Base-by-base conservation (phyloP, 345 rosid species). In the Salix koriyanagi region DNA sequence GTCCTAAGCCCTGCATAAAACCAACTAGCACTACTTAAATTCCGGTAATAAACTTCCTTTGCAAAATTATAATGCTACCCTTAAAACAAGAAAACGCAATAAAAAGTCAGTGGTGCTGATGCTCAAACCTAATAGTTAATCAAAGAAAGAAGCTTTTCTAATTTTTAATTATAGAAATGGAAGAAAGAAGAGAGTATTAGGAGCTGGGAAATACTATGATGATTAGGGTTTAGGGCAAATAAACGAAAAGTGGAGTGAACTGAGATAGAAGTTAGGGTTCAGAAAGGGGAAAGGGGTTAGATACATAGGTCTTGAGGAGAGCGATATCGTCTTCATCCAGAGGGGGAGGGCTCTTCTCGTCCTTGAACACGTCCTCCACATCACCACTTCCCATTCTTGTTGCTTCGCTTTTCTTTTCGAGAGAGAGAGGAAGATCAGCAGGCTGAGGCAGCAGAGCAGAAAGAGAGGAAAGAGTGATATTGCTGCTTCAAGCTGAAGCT, bases 311-410 rank as follows among this genome's bases (percentile, higher is more conserved):
- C 77, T 94, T 94, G 81, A 94, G 98, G 37, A 94, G 96, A 42
- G 97, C 97, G 73, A 94, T 92, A 42, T 94, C 98, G 77, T 94
- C 98, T 81, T 94, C 98, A 12, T 91, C 97, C 16, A 91, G 94
- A 18, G 97, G 98, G 3, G 87, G 89, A 52, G 94, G 96, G 78
- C 89, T 92, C 88, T 90, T 94, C 92, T 92, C 97, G 78, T 94
- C 95, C 85, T 89, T 87, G 75, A 89, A 76, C 77, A 85, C 87
- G 0, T 89, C 91, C 44, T 88, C 96, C 56, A 50, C 56, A 6
- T 52, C 4, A 83, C 89, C 36, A 86, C 81, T 65, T 85, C 83
- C 97, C 18, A 46, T 14, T 41, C 6, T 25, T n/a, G 13, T 44
- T 25, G 4, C 21, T 11, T 69, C 48, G 21, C n/a, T 42, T 46